Evolutionary conservation across 306 rosid genomes (phyloP).

Genomic region (Trichosanthes cucumerina): DNA sequence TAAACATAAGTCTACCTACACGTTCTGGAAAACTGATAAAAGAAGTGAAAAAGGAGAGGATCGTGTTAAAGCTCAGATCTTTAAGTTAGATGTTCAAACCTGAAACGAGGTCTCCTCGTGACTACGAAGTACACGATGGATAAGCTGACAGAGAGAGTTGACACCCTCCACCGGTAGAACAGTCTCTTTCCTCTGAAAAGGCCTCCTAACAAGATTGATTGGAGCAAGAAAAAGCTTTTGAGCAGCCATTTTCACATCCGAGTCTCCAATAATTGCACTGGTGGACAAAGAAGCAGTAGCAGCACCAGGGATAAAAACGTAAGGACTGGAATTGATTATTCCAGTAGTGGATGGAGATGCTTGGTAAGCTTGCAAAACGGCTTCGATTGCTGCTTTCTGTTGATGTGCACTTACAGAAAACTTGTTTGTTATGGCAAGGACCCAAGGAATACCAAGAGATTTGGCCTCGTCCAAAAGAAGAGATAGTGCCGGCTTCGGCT

Average conservation of each 20-base stretch:
- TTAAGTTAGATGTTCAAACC: slow-evolving; percentile 30
- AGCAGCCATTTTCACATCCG: slow-evolving; percentile 35
- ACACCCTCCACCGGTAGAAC: slow-evolving; percentile 83
- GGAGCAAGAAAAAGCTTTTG: slow-evolving; percentile 63
- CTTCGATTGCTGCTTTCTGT: slow-evolving; percentile 67
- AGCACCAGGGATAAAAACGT: slow-evolving; percentile 60
- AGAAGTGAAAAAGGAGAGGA: neutral
- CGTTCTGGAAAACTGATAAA: neutral
- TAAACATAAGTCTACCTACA: neutral
- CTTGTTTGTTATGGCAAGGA: slow-evolving; percentile 90
- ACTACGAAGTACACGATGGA: slow-evolving; percentile 43
- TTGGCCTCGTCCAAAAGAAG: slow-evolving; percentile 92
- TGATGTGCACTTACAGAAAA: slow-evolving; percentile 94
- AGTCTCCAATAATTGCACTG: slow-evolving; percentile 41
- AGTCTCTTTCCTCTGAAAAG: slow-evolving; percentile 66
- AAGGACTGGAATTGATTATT: slow-evolving; percentile 73
- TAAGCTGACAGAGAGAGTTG: slow-evolving; percentile 53
- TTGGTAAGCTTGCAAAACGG: slow-evolving; percentile 68
- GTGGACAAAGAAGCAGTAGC: slow-evolving; percentile 52
- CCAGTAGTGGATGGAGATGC: slow-evolving; percentile 54
- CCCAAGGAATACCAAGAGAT: slow-evolving; percentile 93
- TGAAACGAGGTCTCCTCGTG: slow-evolving; percentile 77
- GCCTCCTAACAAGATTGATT: slow-evolving; percentile 54
- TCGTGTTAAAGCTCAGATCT: neutral
- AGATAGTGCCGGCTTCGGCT: slow-evolving; percentile 64